Base-by-base conservation (phyloP, 257 asterid genomes). In the Primulina huaijiensis region DNA sequence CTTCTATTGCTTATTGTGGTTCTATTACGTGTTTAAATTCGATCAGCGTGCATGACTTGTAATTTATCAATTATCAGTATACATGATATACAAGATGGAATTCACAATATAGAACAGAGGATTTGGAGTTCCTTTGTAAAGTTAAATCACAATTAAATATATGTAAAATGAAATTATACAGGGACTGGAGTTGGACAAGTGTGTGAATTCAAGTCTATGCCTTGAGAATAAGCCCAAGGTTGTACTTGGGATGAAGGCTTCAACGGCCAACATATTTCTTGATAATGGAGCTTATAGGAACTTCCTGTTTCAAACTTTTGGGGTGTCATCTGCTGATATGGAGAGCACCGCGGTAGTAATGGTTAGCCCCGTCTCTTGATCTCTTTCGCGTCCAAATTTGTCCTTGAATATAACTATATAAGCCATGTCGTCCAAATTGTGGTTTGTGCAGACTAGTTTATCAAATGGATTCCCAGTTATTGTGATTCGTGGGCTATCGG, bases 391-490 rank as follows among this genome's bases (percentile, higher is more conserved):
- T 3, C 55, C 19, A 46, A 43, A 2, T 0, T 23, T 23, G 25
- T 23, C 25, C 25, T 23, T 23, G 25, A 23, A 23, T 23, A 23
- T 23, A 1, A 21, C n/a, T n/a, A n/a, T 2, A 2, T 0, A 27
- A 27, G 5, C 6, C 8, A 12, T 43, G 6, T 10, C 16, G 16
- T 40, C 50, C 0, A 43, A 46, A 12, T 33, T 34, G 8, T 56
- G 60, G 58, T 3, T 56, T 53, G 20, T 75, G 74, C 35, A 88
- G 91, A 88, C 88, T 63, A 75, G 89, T 53, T 75, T 80, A 67
- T 88, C 91, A 4, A 88, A 76, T 38, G 91, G 91, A 5, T 82
- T 55, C 46, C 86, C 86, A 7, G 82, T 85, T 29, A 74, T 80
- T 6, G 89, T 81, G 5, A 74, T 85, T 20, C 83, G 89, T 9